These are phyloP conservation scores for Nitzschia sp. DNA, from an alignment of 108 stramenopile genomes.

Conservation along the genomic window DNA sequence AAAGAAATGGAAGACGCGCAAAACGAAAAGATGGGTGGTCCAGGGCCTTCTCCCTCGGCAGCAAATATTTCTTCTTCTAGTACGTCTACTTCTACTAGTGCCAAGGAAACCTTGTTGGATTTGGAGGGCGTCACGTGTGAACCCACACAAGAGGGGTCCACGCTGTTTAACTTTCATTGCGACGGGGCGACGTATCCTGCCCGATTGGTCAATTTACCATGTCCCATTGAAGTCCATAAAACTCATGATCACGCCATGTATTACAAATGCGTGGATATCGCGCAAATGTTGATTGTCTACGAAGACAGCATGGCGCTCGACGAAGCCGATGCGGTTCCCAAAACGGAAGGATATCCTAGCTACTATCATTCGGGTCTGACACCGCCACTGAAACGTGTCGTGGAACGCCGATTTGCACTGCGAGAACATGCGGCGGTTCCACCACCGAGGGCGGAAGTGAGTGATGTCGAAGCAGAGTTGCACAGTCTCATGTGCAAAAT, in stretches of 20 bases:
- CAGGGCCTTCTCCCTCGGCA: neutral
- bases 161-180: conserved; percentile 84
- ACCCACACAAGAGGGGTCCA: conserved; percentile 57
- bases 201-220: conserved; percentile 90
- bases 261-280: conserved; percentile 88
- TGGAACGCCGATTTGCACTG: conserved; percentile 77
- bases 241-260: conserved; percentile 90
- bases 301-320: conserved; percentile 85
- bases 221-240: conserved; percentile 91
- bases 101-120: conserved; percentile 55
- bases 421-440: conserved; percentile 64
- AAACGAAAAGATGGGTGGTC: conserved; percentile 4
- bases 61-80: neutral
- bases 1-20: conserved; percentile 48
- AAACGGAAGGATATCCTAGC: conserved; percentile 55
- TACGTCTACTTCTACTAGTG: conserved; percentile 5
- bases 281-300: conserved; percentile 93
- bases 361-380: conserved; percentile 89
- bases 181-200: conserved; percentile 91
- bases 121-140: conserved; percentile 81
- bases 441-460: conserved; percentile 61
- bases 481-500: conserved; percentile 63
- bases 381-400: conserved; percentile 84
- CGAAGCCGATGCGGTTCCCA: conserved; percentile 75
- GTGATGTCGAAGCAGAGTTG: conserved; percentile 69